phyloP scores from a whole-genome alignment of 75 land plant species.

The Ceratopteris richardii region DNA sequence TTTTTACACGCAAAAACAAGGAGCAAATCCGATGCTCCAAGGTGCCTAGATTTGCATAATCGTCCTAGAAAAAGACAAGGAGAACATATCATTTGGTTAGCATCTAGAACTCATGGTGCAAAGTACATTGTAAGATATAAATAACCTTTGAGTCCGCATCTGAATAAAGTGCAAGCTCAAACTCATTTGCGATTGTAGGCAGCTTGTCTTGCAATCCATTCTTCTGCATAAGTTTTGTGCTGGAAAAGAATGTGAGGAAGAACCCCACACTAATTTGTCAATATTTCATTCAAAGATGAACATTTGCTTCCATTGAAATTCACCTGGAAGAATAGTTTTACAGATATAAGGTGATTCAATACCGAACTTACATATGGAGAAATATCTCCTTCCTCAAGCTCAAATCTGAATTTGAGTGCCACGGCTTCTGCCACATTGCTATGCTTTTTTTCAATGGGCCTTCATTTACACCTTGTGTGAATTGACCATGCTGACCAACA shows the following conservation, averaged over 20 bases:
- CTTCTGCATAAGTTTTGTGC: not conserved
- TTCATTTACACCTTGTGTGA: not conserved
- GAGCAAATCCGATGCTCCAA: conserved; percentile 51
- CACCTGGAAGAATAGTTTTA: not conserved
- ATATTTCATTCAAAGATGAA: too few species aligned
- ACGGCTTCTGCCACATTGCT: not conserved
- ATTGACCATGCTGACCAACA: not conserved
- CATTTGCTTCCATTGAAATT: too few species aligned
- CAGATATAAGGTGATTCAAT: not conserved
- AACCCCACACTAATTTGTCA: too few species aligned
- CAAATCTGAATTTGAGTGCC: not conserved
- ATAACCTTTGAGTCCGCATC: conserved; percentile 2
- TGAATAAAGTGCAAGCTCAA: not conserved
- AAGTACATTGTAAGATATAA: not conserved
- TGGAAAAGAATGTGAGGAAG: not conserved
- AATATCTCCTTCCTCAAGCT: not conserved
- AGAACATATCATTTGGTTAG: too few species aligned
- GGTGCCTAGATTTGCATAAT: conserved; percentile 52
- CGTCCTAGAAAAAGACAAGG: conserved; percentile 31
- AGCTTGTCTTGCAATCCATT: not conserved
- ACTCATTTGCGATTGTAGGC: not conserved
- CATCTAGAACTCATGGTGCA: too few species aligned
- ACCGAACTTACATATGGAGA: not conserved
- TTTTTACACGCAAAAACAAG: conserved; percentile 19
- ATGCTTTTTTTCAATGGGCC: not conserved